These are phyloP conservation scores for Amylocarpus encephaloides DNA, from an alignment of 2,329 filamentous ascomycete species.

Conservation along the genomic window DNA sequence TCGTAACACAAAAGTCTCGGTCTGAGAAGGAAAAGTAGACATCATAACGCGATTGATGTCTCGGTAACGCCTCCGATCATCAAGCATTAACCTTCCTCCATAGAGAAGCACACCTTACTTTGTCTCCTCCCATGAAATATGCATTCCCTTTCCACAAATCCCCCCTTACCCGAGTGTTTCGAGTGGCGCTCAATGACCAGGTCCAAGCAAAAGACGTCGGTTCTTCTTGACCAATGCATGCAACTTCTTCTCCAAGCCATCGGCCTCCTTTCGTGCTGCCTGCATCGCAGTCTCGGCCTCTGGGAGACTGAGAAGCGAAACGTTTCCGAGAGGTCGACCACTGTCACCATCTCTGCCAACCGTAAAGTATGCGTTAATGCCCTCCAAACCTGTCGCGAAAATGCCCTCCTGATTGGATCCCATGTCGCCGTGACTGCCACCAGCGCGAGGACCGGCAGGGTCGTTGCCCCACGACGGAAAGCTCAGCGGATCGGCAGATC, in stretches of 20 bases:
- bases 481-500: conserved; percentile 20
- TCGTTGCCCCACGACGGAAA: conserved; percentile 28
- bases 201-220: conserved; percentile 43
- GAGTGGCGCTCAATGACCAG: neutral
- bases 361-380: conserved; percentile 30
- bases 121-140: too few species aligned
- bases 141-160: too few species aligned
- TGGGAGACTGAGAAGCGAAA: conserved; percentile 52
- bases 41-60: too few species aligned
- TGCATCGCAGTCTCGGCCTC: conserved; percentile 53
- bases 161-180: too few species aligned
- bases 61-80: too few species aligned
- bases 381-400: conserved; percentile 27
- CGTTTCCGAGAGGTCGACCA: conserved; percentile 26
- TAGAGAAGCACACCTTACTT: too few species aligned
- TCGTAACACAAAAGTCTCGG: too few species aligned
- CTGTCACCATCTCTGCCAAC: conserved; percentile 25
- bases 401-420: conserved; percentile 24
- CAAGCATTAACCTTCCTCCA: too few species aligned
- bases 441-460: conserved; percentile 15
- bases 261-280: conserved; percentile 50
- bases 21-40: too few species aligned
- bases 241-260: conserved; percentile 55
- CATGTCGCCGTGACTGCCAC: conserved; percentile 15
- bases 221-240: conserved; percentile 56